These are phyloP conservation scores for Syncephalis fuscata DNA, from an alignment of 371 early-diverging fungal genomes.

Conservation along the genomic window DNA sequence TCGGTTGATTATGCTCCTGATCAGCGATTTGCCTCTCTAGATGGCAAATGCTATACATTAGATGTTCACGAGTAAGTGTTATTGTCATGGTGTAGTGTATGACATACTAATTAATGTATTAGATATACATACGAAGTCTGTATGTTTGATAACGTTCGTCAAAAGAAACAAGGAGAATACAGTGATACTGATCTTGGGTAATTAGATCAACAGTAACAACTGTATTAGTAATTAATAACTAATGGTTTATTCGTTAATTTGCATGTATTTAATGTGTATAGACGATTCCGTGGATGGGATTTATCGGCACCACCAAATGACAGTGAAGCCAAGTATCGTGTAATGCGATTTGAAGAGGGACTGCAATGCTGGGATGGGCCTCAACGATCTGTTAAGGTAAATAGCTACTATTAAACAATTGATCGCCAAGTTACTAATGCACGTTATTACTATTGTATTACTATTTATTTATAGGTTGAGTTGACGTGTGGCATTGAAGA, in stretches of 20 bases:
- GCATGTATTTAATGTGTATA: background rate
- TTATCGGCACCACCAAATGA: background rate
- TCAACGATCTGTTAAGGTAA: slow-evolving; percentile 41
- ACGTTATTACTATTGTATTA: background rate
- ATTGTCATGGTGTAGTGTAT: background rate
- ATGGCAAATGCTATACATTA: slow-evolving; percentile 46
- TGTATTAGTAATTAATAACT: no score
- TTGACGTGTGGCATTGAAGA: slow-evolving; percentile 52
- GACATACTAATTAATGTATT: background rate
- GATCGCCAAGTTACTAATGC: background rate
- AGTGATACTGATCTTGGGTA: slow-evolving; percentile 52
- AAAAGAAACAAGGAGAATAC: slow-evolving; percentile 40
- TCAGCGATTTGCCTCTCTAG: slow-evolving; percentile 36
- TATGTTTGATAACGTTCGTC: slow-evolving; percentile 52
- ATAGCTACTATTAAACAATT: background rate
- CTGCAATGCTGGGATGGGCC: slow-evolving; percentile 90
- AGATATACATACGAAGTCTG: slow-evolving; percentile 76
- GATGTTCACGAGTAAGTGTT: slow-evolving; percentile 54
- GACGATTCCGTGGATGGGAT: background rate
- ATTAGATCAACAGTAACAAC: slow-evolving; percentile 6
- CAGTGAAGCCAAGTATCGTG: slow-evolving; percentile 18
- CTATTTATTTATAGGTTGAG: background rate
- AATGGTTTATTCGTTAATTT: background rate
- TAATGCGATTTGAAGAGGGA: slow-evolving; percentile 41
- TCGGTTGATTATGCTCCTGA: slow-evolving; percentile 35